phyloP scores from a whole-genome alignment of 129 eudicot genomes.

The Helianthus annuus region DNA sequence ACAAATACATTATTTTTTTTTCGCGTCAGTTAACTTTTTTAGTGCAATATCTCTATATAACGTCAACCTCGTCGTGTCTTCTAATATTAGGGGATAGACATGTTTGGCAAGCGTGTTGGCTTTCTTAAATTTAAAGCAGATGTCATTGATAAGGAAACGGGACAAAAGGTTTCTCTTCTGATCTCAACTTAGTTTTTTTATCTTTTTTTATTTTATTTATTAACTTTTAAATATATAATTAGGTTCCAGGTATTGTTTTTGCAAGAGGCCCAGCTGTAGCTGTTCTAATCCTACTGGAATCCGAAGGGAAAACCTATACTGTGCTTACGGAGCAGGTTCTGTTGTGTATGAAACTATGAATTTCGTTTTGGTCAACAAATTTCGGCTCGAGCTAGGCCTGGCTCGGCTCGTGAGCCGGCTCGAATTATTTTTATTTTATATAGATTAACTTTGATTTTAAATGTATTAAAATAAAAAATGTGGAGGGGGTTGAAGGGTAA shows the following conservation, averaged over 20 bases:
- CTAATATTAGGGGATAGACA: constrained; percentile 71
- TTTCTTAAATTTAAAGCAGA: constrained; percentile 97
- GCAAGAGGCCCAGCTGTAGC: constrained; percentile 99
- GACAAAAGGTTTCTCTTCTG: constrained; percentile 59
- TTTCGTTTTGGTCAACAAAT: constrained; percentile 10
- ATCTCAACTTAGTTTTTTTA: not conserved
- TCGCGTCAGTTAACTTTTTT: not conserved
- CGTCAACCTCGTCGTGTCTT: constrained; percentile 9
- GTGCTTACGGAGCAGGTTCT: constrained; percentile 95
- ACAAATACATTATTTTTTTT: not conserved
- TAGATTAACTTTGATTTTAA: no score
- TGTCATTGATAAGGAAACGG: constrained; percentile 79
- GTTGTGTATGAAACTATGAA: constrained; percentile 1
- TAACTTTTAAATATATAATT: constrained; percentile 21
- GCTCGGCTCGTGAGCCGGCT: no score
- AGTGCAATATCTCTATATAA: not conserved
- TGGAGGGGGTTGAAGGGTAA: no score
- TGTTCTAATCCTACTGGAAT: constrained; percentile 82
- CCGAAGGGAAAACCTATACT: constrained; percentile 85
- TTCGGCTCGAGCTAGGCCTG: no score
- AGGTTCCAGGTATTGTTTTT: constrained; percentile 99
- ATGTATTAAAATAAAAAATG: no score
- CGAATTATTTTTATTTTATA: no score
- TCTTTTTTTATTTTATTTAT: constrained; percentile 11
- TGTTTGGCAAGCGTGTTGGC: constrained; percentile 93